Evolutionary conservation across 495 filamentous ascomycete genomes (phyloP), one percentile per base, ranked within the genome.

Genomic region (Penicillium simplicissimum): DNA sequence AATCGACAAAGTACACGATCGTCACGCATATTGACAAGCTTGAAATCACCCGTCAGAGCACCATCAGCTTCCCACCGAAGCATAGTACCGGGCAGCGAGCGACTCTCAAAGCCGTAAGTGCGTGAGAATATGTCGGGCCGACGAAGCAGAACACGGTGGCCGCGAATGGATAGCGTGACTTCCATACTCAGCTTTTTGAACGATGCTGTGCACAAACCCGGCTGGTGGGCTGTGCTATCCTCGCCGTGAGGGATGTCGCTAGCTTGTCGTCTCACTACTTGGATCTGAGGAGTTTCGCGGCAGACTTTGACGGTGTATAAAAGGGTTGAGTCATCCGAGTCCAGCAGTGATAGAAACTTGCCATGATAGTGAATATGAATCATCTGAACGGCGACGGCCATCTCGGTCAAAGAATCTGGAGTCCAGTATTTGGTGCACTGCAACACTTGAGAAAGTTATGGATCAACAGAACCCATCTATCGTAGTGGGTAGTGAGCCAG

Each of bases 131-230:
- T 43, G 10, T 43, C 40, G 6, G 40, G 40, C 10, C 40, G 40
- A 2, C 40, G 40, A 43, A 43, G 40, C 7, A 43, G 17, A 8
- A 21, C 40, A 6, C 40, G 17, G 19, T 19, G 17, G 8, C 40
- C 40, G 17, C 7, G 17, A 43, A 43, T 43, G 40, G 40, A 43
- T n/a, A 43, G 40, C 8, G 40, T 43, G 7, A 43, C 40, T 43
- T 43, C 40, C 40, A 21, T 43, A 43, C 40, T 43, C 40, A 43
- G 40, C 40, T 43, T 43, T 43, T 43, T 21, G 40, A 43, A 43
- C 3, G 40, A 43, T 43, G 40, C n/a, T 43, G n/a, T 43, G 40
- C 17, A 43, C 40, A 43, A 17, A 8, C 40, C 4, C 10, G 40
- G 19, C 17, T 21, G 40, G 8, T 3, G 19, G 40, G 19, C 40